These are phyloP conservation scores for Lumnitzera littorea DNA, from an alignment of 345 rosid genomes.

Conservation along the genomic window DNA sequence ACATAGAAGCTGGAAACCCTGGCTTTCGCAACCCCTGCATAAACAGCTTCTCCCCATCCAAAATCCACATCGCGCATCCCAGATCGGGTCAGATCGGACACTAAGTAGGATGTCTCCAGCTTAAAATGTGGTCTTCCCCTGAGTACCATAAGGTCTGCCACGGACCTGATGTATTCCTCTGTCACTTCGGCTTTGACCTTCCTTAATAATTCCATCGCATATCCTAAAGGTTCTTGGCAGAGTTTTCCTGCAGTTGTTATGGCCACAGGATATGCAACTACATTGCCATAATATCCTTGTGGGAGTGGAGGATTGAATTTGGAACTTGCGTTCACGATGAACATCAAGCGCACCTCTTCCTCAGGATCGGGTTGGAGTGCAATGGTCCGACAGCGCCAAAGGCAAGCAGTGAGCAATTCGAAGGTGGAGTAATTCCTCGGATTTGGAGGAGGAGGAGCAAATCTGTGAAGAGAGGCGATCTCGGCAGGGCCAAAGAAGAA, in stretches of 20 bases:
- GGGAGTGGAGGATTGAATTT: conserved; percentile 9
- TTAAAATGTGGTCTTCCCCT: no score
- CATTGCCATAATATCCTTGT: conserved; percentile 18
- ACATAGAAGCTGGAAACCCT: no score
- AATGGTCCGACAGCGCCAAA: conserved; percentile 21
- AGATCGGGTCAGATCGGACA: no score
- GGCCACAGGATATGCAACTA: conserved; percentile 4
- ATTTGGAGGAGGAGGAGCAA: conserved; percentile 5
- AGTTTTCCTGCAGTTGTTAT: conserved; percentile 5
- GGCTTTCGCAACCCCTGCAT: no score
- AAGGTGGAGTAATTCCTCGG: conserved; percentile 8
- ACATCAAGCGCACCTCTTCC: conserved; percentile 8
- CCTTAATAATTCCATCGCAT: conserved; percentile 5
- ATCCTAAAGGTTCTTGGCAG: conserved; percentile 3
- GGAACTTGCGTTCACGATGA: neutral
- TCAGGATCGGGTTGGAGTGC: conserved; percentile 11
- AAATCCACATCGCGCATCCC: no score
- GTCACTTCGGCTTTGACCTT: conserved; percentile 13
- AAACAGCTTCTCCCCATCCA: no score
- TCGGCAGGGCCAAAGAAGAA: conserved; percentile 12
- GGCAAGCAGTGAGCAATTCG: conserved; percentile 12
- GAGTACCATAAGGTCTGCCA: neutral
- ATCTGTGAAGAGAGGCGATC: conserved; percentile 4
- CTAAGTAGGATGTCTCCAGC: no score
- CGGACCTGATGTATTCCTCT: conserved; percentile 10